These are phyloP conservation scores for Cucumis sativus DNA, from an alignment of 306 rosid genomes.

Conservation along the genomic window DNA sequence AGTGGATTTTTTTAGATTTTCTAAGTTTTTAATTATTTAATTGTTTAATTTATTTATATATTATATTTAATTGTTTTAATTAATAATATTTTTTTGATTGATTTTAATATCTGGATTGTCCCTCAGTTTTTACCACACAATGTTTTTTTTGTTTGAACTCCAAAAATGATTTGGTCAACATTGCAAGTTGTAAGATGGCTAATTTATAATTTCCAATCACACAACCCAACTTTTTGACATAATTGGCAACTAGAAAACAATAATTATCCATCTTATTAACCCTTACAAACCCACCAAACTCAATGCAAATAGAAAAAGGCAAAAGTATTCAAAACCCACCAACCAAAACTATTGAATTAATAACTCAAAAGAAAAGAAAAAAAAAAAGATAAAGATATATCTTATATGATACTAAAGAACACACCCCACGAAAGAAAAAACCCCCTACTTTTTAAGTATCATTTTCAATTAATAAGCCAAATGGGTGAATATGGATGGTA, in stretches of 20 bases:
- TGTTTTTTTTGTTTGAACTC: no score
- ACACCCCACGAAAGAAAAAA: background rate
- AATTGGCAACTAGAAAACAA: background rate
- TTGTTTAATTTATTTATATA: no score
- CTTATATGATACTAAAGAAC: background rate
- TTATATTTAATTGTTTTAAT: no score
- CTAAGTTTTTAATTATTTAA: no score
- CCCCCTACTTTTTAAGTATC: background rate
- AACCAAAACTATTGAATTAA: background rate
- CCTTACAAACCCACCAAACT: background rate
- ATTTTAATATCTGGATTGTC: no score
- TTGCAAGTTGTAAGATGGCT: background rate
- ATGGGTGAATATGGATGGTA: background rate
- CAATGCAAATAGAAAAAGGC: background rate
- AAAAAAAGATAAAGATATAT: no score
- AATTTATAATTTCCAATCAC: background rate
- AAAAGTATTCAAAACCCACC: background rate
- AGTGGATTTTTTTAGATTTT: no score
- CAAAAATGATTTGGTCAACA: background rate
- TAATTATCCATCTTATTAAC: background rate
- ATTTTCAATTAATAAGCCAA: constrained; percentile 1
- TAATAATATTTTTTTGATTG: no score
- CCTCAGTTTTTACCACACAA: no score
- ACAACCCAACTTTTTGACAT: background rate
- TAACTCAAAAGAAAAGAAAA: background rate